Evolutionary conservation across 2,329 filamentous ascomycete genomes (phyloP).

Genomic region (Mollisiaceae sp.): DNA sequence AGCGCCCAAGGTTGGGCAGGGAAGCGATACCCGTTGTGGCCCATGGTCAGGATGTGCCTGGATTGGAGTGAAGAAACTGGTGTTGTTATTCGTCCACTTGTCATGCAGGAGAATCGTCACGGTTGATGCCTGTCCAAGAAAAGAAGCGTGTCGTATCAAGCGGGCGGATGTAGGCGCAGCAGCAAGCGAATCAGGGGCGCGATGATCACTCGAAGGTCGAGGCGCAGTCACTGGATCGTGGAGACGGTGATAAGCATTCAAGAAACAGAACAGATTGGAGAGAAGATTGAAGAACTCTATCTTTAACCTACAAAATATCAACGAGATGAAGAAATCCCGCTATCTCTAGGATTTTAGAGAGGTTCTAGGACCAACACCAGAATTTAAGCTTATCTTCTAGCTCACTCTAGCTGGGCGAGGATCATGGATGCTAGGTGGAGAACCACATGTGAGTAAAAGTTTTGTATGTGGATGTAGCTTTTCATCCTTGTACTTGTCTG

Average conservation of each 20-base stretch:
- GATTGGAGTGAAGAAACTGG: not conserved
- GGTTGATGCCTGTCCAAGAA: conserved; percentile 22
- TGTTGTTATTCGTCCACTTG: conserved; percentile 18
- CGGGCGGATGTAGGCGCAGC: conserved; percentile 10
- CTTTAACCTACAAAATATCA: too few relatives aligned
- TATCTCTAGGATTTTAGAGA: too few relatives aligned
- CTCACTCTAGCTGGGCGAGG: not conserved
- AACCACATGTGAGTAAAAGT: not conserved
- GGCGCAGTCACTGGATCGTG: not conserved
- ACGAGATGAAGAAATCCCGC: too few relatives aligned
- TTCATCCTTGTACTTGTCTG: not conserved
- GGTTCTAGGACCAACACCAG: not conserved
- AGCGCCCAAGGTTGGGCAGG: conserved; percentile 9
- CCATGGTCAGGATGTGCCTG: conserved; percentile 3
- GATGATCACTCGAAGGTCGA: not conserved
- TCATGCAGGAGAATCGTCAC: conserved; percentile 22
- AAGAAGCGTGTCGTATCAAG: not conserved
- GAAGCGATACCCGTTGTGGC: conserved; percentile 8
- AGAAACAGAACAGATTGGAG: not conserved
- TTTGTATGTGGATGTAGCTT: not conserved
- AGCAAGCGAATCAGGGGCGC: conserved; percentile 22
- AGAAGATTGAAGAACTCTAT: not conserved
- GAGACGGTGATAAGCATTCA: not conserved
- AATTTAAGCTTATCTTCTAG: not conserved
- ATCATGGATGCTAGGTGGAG: not conserved